Percentiles rank a stretch among this genome's conserved stretches.
phyloP scores from a whole-genome alignment of 352 stramenopile genomes.

The Phytophthora hibernalis region DNA sequence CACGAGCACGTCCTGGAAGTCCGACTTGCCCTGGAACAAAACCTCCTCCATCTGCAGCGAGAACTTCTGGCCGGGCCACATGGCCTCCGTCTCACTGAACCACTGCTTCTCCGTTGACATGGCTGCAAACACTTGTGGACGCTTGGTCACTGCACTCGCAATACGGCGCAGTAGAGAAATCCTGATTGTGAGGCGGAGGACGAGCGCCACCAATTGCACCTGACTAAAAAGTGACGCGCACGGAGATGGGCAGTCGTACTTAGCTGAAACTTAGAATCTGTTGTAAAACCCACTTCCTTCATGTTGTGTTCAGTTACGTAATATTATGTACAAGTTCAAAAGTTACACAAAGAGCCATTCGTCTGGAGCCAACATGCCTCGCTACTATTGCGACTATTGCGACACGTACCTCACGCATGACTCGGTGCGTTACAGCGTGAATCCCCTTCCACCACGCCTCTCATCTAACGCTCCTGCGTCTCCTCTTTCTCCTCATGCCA shows the following conservation, averaged over 20 bases:
- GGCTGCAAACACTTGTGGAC: not conserved
- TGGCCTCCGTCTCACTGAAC: constrained; percentile 96
- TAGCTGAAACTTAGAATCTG: constrained; percentile 6
- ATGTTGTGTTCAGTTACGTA: not conserved
- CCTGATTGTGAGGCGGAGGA: constrained; percentile 17
- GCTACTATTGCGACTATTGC: constrained; percentile 96
- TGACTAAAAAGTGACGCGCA: constrained; percentile 11
- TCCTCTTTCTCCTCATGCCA: constrained; percentile 16
- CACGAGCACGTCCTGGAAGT: constrained; percentile 99
- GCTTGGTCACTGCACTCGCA: constrained; percentile 8
- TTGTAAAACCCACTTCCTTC: not conserved
- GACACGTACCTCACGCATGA: constrained; percentile 96
- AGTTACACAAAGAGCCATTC: constrained; percentile 3
- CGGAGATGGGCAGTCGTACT: constrained; percentile 15
- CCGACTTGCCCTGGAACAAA: constrained; percentile 96
- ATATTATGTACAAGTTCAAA: constrained; percentile 4
- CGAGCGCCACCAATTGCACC: constrained; percentile 26
- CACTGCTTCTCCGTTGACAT: constrained; percentile 78
- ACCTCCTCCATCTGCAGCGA: constrained; percentile 94
- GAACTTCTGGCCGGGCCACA: constrained; percentile 95
- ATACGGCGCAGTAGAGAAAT: constrained; percentile 32
- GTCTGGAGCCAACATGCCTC: constrained; percentile 68
- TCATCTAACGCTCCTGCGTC: constrained; percentile 3
- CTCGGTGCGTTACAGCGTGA: constrained; percentile 60
- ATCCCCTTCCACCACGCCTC: not conserved